Conservation (phyloP, 2,329 filamentous ascomycete genomes). For the Venturia carpophila region DNA sequence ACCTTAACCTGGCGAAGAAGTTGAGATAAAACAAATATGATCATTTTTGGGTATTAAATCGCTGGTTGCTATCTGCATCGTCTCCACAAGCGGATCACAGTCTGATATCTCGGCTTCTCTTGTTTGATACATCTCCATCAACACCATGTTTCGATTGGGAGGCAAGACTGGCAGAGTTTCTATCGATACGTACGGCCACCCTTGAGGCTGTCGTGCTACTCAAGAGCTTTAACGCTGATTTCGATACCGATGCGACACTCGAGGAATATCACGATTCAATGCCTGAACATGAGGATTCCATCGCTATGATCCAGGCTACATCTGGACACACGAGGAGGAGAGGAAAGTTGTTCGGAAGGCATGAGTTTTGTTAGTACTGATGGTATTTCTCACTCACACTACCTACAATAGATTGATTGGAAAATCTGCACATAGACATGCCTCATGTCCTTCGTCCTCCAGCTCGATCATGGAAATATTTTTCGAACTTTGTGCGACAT, state of each 20-base stretch:
- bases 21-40: too few species aligned
- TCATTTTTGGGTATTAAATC: too few species aligned
- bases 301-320: background rate
- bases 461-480: slow-evolving; percentile 32
- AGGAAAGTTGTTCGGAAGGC: background rate
- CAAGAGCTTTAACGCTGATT: background rate
- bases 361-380: background rate
- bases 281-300: background rate
- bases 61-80: too few species aligned
- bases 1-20: too few species aligned
- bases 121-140: too few species aligned
- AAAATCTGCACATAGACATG: slow-evolving; percentile 25
- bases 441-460: slow-evolving; percentile 44
- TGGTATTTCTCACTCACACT: background rate
- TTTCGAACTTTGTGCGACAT: slow-evolving; percentile 23
- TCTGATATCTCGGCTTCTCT: too few species aligned
- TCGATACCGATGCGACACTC: background rate
- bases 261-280: background rate
- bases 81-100: too few species aligned
- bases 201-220: background rate
- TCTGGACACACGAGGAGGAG: background rate
- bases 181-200: background rate
- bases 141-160: background rate
- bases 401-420: background rate
- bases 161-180: background rate